phyloP scores from a whole-genome alignment of 2,329 filamentous ascomycete genomes.

The Hymenoscyphus infarciens region DNA sequence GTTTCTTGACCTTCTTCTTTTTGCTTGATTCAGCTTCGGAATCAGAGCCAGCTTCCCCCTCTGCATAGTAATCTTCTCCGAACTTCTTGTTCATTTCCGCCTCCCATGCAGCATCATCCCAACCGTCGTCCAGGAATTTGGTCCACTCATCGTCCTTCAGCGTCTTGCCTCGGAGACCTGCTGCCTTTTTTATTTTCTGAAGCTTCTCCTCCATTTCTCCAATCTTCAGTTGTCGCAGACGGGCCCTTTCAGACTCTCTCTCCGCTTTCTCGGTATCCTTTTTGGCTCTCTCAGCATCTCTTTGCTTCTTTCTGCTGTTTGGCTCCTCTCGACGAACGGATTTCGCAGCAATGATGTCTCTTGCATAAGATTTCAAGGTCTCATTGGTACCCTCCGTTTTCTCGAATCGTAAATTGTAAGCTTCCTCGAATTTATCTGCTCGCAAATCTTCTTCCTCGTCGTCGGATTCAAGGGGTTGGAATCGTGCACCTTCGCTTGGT shows the following conservation, averaged over 20 bases:
- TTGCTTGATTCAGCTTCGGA: constrained; percentile 50
- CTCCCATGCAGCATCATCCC: constrained; percentile 88
- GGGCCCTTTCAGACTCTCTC: constrained; percentile 75
- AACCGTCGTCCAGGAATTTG: constrained; percentile 79
- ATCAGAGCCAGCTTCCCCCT: constrained; percentile 59
- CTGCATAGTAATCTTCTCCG: constrained; percentile 85
- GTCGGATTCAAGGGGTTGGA: constrained; percentile 86
- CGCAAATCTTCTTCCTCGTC: constrained; percentile 67
- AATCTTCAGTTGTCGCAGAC: constrained; percentile 81
- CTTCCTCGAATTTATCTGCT: constrained; percentile 85
- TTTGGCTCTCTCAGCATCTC: constrained; percentile 72
- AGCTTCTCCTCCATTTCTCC: constrained; percentile 88
- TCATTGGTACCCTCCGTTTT: constrained; percentile 86
- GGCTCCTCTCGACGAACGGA: constrained; percentile 83
- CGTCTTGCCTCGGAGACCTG: constrained; percentile 67
- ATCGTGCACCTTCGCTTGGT: constrained; percentile 60
- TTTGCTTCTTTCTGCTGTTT: constrained; percentile 70
- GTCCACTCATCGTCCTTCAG: constrained; percentile 78
- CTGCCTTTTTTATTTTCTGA: constrained; percentile 82
- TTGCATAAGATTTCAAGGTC: constrained; percentile 80
- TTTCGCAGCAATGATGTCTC: constrained; percentile 76
- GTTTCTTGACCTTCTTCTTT: constrained; percentile 70
- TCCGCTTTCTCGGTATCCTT: constrained; percentile 76
- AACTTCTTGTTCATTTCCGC: constrained; percentile 85
- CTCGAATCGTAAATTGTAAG: constrained; percentile 95